Percentiles rank a stretch among this genome's conserved stretches.
These are phyloP conservation scores for Manihot esculenta DNA, from an alignment of 441 rosid genomes.

Conservation along the genomic window DNA sequence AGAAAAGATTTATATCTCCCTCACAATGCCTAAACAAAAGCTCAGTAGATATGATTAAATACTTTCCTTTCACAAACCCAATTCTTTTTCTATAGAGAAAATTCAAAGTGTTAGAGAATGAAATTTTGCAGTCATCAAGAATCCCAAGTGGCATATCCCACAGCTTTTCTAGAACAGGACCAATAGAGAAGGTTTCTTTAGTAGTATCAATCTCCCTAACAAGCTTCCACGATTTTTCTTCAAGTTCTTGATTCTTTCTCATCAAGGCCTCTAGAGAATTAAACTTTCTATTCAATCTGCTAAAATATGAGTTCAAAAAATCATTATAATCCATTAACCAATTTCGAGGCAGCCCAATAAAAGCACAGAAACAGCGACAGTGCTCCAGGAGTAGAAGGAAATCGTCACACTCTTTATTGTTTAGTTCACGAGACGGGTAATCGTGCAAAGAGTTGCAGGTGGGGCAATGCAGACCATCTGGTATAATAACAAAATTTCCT, in stretches of 20 bases:
- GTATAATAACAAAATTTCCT: neutral
- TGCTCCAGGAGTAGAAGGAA: too few relatives aligned
- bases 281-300: neutral
- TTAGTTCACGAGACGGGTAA: too few relatives aligned
- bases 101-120: neutral
- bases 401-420: too few relatives aligned
- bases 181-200: neutral
- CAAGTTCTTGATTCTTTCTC: neutral
- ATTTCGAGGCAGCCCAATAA: too few relatives aligned
- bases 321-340: too few relatives aligned
- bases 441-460: neutral
- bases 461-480: neutral
- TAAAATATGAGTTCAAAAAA: neutral
- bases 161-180: neutral
- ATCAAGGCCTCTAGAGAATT: neutral
- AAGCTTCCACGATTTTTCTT: neutral
- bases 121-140: neutral
- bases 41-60: neutral
- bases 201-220: neutral
- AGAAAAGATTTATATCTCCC: neutral
- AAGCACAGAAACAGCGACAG: too few relatives aligned
- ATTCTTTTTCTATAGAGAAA: neutral
- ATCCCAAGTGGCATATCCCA: neutral
- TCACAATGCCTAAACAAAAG: neutral
- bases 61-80: conserved; percentile 10